phyloP scores from a whole-genome alignment of 2,329 filamentous ascomycete species.

The Colletotrichum aenigma region DNA sequence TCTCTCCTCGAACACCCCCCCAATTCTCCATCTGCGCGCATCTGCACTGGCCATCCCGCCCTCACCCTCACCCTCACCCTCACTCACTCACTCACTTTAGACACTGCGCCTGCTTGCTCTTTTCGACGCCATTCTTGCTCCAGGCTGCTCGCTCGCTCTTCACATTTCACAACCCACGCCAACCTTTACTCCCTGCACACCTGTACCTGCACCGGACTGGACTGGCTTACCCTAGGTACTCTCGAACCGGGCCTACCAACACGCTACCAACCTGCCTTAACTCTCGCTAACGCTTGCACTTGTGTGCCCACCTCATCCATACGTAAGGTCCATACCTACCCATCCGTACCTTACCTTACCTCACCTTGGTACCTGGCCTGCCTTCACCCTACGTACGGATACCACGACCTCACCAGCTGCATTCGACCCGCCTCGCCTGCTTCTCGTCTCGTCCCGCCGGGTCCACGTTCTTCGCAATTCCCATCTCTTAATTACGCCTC shows the following conservation, averaged over 20 bases:
- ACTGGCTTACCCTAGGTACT: not conserved
- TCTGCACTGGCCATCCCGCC: not conserved
- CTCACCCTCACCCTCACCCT: not conserved
- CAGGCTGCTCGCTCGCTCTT: not conserved
- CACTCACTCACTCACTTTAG: not conserved
- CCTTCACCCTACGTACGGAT: not conserved
- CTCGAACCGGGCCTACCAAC: not conserved
- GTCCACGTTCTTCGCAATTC: not conserved
- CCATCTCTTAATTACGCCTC: conserved; percentile 8
- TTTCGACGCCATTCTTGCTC: not conserved
- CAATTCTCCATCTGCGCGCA: not conserved
- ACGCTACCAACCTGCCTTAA: not conserved
- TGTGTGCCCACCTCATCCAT: not conserved
- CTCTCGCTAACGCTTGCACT: not conserved
- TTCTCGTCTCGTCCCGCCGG: not conserved
- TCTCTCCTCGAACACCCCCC: not conserved
- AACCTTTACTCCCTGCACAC: not conserved
- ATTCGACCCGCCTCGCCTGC: not conserved
- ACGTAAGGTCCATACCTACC: not conserved
- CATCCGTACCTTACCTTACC: not conserved
- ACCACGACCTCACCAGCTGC: not conserved
- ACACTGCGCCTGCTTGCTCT: not conserved
- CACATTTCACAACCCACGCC: not conserved
- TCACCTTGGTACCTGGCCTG: not conserved
- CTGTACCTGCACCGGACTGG: not conserved